Conservation (phyloP, 2,329 filamentous ascomycete genomes). For the Fusarium phyllophilum region DNA sequence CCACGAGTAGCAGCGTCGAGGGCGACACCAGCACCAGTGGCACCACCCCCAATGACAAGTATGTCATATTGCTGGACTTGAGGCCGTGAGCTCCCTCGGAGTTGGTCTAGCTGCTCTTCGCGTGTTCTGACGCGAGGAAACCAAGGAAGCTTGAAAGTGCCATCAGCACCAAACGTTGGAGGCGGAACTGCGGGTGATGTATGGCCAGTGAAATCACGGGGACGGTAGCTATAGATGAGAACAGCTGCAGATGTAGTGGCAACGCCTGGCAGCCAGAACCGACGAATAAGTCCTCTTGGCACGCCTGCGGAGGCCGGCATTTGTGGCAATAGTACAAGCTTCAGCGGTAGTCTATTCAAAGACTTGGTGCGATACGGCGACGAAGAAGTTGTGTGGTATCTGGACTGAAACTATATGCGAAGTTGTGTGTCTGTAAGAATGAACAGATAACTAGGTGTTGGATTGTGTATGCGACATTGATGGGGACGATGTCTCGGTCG, state of each 20-base stretch:
- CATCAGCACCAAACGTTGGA: constrained; percentile 74
- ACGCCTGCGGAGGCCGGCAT: constrained; percentile 34
- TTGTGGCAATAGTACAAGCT: not conserved
- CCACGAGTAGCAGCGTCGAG: constrained; percentile 77
- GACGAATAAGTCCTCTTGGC: constrained; percentile 49
- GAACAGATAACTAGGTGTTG: not conserved
- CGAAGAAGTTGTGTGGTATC: not conserved
- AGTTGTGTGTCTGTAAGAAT: not conserved
- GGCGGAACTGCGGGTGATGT: constrained; percentile 76
- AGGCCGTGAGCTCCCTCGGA: constrained; percentile 56
- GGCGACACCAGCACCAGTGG: constrained; percentile 76
- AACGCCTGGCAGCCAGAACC: constrained; percentile 56
- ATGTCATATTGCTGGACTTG: constrained; percentile 70
- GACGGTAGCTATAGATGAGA: constrained; percentile 68
- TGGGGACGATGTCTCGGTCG: not conserved
- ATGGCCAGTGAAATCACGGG: constrained; percentile 76
- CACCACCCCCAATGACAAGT: constrained; percentile 76
- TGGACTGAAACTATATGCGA: not conserved
- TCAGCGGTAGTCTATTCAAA: not conserved
- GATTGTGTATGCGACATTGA: not conserved
- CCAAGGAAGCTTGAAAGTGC: constrained; percentile 71
- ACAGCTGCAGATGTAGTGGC: constrained; percentile 56
- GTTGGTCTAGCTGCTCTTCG: constrained; percentile 70
- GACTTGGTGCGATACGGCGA: not conserved
- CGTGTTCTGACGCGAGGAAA: constrained; percentile 73